These are phyloP conservation scores for Xylaria curta DNA, from an alignment of 495 filamentous ascomycete genomes.

Conservation along the genomic window DNA sequence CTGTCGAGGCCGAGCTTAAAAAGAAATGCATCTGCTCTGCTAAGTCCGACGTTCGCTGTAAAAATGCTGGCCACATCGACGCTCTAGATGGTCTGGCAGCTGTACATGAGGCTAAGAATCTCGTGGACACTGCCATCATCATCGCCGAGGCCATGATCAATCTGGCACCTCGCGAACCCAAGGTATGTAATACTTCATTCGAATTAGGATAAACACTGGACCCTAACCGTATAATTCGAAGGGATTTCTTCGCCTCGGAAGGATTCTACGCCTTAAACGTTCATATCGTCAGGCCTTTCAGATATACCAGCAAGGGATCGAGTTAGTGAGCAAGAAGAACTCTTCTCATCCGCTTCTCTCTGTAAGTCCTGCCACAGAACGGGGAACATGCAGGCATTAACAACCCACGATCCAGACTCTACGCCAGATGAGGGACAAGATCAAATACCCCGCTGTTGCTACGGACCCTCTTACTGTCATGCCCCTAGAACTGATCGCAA, in stretches of 20 bases:
- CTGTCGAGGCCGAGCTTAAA: slow-evolving; percentile 21
- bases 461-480: slow-evolving; percentile 56
- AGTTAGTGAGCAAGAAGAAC: slow-evolving; percentile 34
- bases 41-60: slow-evolving; percentile 26
- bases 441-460: slow-evolving; percentile 18
- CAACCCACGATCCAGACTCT: slow-evolving; percentile 24
- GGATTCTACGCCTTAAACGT: slow-evolving; percentile 20
- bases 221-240: slow-evolving; percentile 4
- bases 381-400: slow-evolving; percentile 5
- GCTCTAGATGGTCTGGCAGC: slow-evolving; percentile 22
- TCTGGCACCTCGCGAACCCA: slow-evolving; percentile 26
- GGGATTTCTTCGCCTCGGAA: slow-evolving; percentile 30
- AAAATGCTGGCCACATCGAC: slow-evolving; percentile 10
- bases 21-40: slow-evolving; percentile 28
- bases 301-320: slow-evolving; percentile 36
- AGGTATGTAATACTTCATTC: slow-evolving; percentile 10
- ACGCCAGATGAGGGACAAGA: slow-evolving; percentile 29
- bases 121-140: background rate
- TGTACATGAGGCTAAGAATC: slow-evolving; percentile 13
- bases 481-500: slow-evolving; percentile 55
- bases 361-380: slow-evolving; percentile 24
- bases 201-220: background rate
- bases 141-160: slow-evolving; percentile 26
- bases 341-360: slow-evolving; percentile 29
- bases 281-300: slow-evolving; percentile 27